phyloP scores from a whole-genome alignment of 106 monocot species.

The Xerophyta viscosa region DNA sequence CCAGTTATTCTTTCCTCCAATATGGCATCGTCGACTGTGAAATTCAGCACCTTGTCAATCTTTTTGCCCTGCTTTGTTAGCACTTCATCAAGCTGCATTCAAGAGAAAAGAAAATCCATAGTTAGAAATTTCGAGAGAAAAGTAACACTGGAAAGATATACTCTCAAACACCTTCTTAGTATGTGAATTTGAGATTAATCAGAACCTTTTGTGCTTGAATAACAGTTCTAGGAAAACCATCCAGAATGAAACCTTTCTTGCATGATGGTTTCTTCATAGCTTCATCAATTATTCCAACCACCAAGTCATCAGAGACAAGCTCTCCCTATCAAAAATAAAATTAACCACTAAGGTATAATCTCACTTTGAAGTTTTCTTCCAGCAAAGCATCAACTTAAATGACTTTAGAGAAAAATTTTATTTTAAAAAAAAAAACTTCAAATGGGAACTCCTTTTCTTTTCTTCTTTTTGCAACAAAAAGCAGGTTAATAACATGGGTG shows the following conservation, averaged over 20 bases:
- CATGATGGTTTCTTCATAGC: conserved; percentile 95
- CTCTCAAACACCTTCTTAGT: too few species aligned
- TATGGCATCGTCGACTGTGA: conserved; percentile 91
- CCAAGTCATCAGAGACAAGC: conserved; percentile 96
- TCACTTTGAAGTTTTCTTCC: neutral
- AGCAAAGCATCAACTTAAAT: neutral
- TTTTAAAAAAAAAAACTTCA: too few species aligned
- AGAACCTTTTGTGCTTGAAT: conserved; percentile 90
- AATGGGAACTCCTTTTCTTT: too few species aligned
- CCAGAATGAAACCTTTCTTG: conserved; percentile 97
- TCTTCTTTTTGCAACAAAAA: too few species aligned
- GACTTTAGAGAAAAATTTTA: neutral
- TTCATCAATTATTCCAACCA: conserved; percentile 97
- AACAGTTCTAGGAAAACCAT: conserved; percentile 96
- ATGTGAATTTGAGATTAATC: too few species aligned
- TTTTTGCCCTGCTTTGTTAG: conserved; percentile 59
- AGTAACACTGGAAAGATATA: neutral
- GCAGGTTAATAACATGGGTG: too few species aligned
- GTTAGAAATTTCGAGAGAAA: neutral
- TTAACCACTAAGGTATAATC: neutral
- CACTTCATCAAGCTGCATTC: conserved; percentile 93
- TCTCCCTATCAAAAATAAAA: conserved; percentile 53
- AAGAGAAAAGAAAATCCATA: conserved; percentile 1
- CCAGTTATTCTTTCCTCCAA: conserved; percentile 97
- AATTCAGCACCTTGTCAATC: conserved; percentile 96